phyloP scores from a whole-genome alignment of 1,139 yeast genomes.

The Eremothecium gossypii region DNA sequence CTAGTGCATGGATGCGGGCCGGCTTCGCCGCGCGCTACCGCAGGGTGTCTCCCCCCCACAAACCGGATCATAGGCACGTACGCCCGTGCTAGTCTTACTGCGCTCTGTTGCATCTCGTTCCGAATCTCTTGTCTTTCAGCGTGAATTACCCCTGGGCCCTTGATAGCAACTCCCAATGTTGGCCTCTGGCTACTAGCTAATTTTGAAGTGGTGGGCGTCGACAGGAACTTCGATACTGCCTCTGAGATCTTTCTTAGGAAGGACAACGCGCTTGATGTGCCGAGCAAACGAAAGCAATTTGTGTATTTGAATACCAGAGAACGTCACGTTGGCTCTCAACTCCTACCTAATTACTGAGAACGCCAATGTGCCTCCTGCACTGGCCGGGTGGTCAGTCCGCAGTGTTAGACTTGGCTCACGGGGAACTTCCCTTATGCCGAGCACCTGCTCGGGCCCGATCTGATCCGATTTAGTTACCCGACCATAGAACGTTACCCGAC shows the following conservation, averaged over 20 bases:
- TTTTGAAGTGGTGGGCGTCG: not conserved
- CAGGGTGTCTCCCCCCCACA: constrained; percentile 40
- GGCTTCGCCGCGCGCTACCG: constrained; percentile 24
- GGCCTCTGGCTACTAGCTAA: not conserved
- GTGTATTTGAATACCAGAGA: no score
- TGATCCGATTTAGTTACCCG: no score
- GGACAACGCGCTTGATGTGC: not conserved
- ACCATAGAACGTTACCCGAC: no score
- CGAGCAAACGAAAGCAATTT: not conserved
- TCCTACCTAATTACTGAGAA: no score
- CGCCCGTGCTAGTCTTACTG: constrained; percentile 26
- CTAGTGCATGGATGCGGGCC: constrained; percentile 42
- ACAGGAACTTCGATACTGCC: not conserved
- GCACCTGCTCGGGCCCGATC: no score
- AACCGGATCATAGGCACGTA: constrained; percentile 53
- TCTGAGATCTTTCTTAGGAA: not conserved
- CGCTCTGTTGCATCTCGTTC: constrained; percentile 30
- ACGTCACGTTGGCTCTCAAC: no score
- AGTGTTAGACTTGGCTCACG: no score
- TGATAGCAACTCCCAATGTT: not conserved
- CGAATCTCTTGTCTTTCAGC: not conserved
- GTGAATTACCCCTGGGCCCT: not conserved
- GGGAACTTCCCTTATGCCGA: no score
- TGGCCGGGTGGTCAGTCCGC: no score
- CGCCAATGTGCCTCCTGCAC: no score